Base-by-base conservation (phyloP, 2,329 filamentous ascomycete genomes). In the Colletotrichum sp. region DNA sequence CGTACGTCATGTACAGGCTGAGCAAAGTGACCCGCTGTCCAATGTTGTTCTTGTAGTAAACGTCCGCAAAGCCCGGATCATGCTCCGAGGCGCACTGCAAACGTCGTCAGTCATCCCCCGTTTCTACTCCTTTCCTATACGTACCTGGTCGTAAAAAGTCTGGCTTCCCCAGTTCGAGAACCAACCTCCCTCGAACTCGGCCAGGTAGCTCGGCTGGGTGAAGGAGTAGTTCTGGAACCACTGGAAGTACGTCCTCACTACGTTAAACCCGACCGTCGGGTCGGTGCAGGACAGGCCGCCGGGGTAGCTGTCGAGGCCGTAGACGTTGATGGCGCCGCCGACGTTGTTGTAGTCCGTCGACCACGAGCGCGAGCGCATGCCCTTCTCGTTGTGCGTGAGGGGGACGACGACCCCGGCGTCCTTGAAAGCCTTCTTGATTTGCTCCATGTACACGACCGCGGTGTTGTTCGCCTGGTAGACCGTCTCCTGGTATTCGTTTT, bases 21-120 rank as follows among this genome's bases (percentile, higher is more conserved):
- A 95, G 86, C 13, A 96, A 90, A 0, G 90, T 92, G 4, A 93
- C 89, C 0, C 92, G 92, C 26, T 93, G 90, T 55, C 91, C 91
- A 68, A 93, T 91, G 67, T 92, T 88, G 79, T 95, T 95, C 88
- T 96, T 96, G 83, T 95, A 95, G 81, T 96, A 95, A 0, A 96
- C 92, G n/a, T 94, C 87, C 77, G 94, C 92, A 77, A 95, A 95
- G 78, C 96, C 93, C 18, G 91, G 85, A 75, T 93, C 93, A 13
- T 94, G 84, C 10, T 95, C 86, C 7, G 87, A 85, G 18, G 89
- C 86, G 79, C 94, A 96, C 76, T 91, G 86, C 18, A 72, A 92
- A n/a, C 43, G 10, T 16, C 7, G 39, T 67, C 18, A 94, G 2
- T 93, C 92, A 86, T 84, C 24, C 92, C 93, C 5, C 26, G 14